Evolutionary conservation across 208 protist genomes (phyloP), one percentile per base, ranked within the genome.

Genomic region (Wallacemonas sp.): DNA sequence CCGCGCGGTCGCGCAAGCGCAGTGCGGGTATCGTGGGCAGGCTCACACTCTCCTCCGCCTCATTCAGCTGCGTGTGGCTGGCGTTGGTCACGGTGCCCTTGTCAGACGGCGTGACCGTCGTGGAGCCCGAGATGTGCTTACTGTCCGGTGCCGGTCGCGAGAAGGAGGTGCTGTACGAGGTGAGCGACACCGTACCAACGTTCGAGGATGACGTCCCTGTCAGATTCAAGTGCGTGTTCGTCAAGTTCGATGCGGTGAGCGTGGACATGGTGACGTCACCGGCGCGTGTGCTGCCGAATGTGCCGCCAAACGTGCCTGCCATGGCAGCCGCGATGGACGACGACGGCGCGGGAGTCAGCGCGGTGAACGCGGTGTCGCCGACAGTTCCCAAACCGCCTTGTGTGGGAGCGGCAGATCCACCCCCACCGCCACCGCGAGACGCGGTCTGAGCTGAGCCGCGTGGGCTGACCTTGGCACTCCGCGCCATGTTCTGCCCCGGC

Each of bases 211-310:
- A 58, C 5, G 52, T 58, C 4, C 1, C 32, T 2, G 52, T 58
- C 52, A 58, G 3, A 29, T 58, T 58, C 9, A 58, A 19, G 52
- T 58, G 52, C 52, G 52, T 58, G 30, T 39, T 58, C n/a, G 52
- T 39, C 29, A 58, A 58, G 52, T 58, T 58, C 6, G 52, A 58
- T 8, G 52, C 52, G 30, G 52, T 58, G 30, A 58, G 38, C 16
- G 52, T 58, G n/a, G 52, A 58, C 12, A 58, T 8, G 9, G 52
- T 58, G n/a, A 2, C 52, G 21, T 58, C 26, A 41, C 36, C 9
- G 36, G 6, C 36, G 36, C 36, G 36, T 41, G 9, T 41, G 36
- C 36, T 14, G 52, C 12, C 14, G n/a, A 55, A 8, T 14, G 24
- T 32, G 6, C 29, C 32, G 29, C 52, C 52, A 19, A 33, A 8